Conservation (phyloP, 441 rosid genomes). For the Corymbia calophylla region DNA sequence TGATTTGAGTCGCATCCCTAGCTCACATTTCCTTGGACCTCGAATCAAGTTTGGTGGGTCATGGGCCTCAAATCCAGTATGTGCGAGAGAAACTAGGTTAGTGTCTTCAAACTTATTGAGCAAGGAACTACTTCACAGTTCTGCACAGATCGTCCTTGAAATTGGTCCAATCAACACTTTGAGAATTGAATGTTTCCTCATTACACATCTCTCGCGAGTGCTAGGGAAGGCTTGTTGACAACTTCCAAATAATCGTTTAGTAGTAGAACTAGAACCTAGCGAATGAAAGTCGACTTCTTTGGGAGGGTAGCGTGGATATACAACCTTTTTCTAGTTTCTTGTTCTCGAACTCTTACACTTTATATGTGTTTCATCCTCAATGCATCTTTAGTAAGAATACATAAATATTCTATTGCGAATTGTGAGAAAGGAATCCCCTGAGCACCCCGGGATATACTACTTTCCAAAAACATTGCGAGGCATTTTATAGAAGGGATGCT, state of each 20-base stretch:
- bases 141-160: neutral
- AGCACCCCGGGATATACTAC: neutral
- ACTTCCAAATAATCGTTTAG: neutral
- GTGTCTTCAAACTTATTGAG: neutral
- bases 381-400: neutral
- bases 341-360: neutral
- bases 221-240: neutral
- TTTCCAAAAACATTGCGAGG: neutral
- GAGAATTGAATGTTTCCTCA: neutral
- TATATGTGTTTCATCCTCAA: neutral
- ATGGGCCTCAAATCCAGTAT: neutral
- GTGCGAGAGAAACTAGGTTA: neutral
- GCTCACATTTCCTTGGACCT: neutral
- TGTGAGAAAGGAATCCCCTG: neutral
- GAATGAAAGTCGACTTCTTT: no score
- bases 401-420: neutral
- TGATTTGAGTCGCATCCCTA: neutral
- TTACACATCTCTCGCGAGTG: neutral
- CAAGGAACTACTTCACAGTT: neutral
- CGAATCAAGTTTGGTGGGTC: neutral
- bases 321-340: neutral
- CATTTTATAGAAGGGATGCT: neutral
- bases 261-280: neutral
- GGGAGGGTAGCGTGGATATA: neutral
- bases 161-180: neutral